phyloP scores from a whole-genome alignment of 2,329 filamentous ascomycete genomes.

The Chaetomium strumarium region DNA sequence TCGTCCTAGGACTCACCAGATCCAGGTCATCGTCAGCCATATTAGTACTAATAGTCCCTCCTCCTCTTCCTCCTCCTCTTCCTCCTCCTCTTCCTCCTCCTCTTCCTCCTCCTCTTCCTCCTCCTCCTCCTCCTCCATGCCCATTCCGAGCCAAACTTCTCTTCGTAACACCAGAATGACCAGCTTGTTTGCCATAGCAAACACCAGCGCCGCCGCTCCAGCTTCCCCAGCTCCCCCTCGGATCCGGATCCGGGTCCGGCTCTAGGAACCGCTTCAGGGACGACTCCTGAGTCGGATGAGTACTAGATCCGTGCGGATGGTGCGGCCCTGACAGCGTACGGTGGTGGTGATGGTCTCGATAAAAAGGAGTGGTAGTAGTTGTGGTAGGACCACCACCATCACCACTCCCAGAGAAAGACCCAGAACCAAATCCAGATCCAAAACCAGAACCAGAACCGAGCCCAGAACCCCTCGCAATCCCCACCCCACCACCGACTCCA shows the following conservation, averaged over 20 bases:
- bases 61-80: too few species aligned
- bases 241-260: background rate
- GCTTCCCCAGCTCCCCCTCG: constrained; percentile 17
- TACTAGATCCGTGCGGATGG: background rate
- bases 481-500: background rate
- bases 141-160: background rate
- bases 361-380: too few species aligned
- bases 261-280: background rate
- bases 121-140: background rate
- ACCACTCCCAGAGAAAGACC: too few species aligned
- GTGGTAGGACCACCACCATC: too few species aligned
- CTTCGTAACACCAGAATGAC: background rate
- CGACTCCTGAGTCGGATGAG: too few species aligned
- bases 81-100: too few species aligned
- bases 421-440: too few species aligned
- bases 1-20: background rate
- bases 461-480: background rate
- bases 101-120: background rate
- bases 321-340: too few species aligned
- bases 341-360: too few species aligned
- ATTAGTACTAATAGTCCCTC: background rate
- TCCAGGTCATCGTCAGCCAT: background rate
- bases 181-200: background rate
- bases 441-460: too few species aligned
- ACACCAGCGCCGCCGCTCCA: constrained; percentile 10